Evolutionary conservation across 176 grass and related monocot species (phyloP), one percentile per base, ranked within the genome.

Genomic region (Aegilops umbellulata): DNA sequence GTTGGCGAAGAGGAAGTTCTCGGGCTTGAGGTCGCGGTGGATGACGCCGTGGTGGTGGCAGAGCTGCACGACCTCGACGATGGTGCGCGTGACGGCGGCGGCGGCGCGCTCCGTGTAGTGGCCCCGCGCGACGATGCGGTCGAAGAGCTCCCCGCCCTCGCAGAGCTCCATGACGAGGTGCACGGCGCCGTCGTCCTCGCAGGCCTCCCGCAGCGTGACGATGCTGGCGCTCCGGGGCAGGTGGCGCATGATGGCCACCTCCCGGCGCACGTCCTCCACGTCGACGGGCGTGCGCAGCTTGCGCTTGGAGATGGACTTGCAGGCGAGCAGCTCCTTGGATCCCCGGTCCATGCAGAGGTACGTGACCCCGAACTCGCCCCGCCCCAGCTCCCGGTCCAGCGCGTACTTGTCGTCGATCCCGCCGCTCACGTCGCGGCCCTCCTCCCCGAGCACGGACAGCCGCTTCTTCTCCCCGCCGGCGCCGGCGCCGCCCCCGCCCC

Each of bases 141-240:
- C 97, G 69, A 99, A 99, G 17, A 99, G 82, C 79, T 99, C 97
- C 19, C 97, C 97, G 13, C 97, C 97, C 82, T 99, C 97, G 89
- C 94, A 99, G 75, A 99, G 92, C 90, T 99, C 97, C 97, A 99
- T 99, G 82, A 96, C 97, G 75, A 99, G 90, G 89, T 99, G 97
- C 85, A 99, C 97, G 82, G 97, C 92, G 78, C 87, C 63, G 6
- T 99, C 97, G 85, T 99, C 97, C 94, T 99, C 97, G 83, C 94
- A 96, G 49, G 97, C 97, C 87, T 99, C 97, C 88, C 89, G 87
- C 83, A 99, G 89, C 60, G 64, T 78, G 62, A 99, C 97, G 79
- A 99, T 83, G 89, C 92, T 99, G 85, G 94, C 22, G 87, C 88
- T 99, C 74, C 46, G 73, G 60, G 97, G 97, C 76, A 99, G 89